Conservation (phyloP, 495 filamentous ascomycete species). For the Lasiosphaeria miniovina region DNA sequence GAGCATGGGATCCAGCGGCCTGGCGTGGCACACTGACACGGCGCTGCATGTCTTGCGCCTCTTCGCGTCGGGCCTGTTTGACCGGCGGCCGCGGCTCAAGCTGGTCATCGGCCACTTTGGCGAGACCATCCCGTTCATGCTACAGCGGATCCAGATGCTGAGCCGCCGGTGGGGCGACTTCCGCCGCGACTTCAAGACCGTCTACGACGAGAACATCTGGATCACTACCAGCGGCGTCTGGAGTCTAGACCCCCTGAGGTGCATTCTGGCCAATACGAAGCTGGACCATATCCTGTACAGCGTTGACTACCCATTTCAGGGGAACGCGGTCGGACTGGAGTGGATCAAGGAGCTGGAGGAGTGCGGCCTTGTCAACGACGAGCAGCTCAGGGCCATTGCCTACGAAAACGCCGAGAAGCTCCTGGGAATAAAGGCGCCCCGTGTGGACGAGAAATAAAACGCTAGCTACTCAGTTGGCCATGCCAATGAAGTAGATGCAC, state of each 20-base stretch:
- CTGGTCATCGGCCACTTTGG: conserved; percentile 66
- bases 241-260: conserved; percentile 52
- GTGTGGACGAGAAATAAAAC: too few species aligned
- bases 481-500: too few species aligned
- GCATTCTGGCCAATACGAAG: conserved; percentile 47
- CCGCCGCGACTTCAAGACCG: conserved; percentile 52
- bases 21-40: conserved; percentile 47
- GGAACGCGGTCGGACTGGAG: conserved; percentile 39
- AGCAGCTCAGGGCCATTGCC: conserved; percentile 52
- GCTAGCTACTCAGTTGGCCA: too few species aligned
- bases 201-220: conserved; percentile 61
- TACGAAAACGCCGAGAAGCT: conserved; percentile 55
- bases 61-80: conserved; percentile 42
- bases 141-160: conserved; percentile 57
- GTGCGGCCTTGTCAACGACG: conserved; percentile 49
- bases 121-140: conserved; percentile 62
- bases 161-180: conserved; percentile 47
- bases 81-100: conserved; percentile 54
- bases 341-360: conserved; percentile 49
- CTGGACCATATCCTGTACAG: conserved; percentile 55
- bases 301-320: conserved; percentile 59
- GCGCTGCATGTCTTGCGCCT: conserved; percentile 40
- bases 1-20: conserved; percentile 36
- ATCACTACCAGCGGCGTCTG: conserved; percentile 64
- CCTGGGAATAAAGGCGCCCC: conserved; percentile 28